Conservation (phyloP, 192 early-diverging fungal genomes). For the Coemansia sp. region DNA sequence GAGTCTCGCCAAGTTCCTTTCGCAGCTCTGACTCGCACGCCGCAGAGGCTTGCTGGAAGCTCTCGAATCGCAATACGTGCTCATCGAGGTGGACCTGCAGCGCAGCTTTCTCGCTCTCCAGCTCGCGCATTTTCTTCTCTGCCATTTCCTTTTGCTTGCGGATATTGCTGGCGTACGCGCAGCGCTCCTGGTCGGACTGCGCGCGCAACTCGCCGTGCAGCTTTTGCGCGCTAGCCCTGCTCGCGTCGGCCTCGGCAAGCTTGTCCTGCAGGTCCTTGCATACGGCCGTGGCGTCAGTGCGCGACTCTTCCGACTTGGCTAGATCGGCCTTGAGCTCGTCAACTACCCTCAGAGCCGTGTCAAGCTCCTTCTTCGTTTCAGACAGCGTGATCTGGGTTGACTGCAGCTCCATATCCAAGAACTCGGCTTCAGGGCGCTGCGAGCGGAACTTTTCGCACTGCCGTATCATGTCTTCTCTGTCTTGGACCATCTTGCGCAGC, state of each 20-base stretch:
- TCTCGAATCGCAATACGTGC: not conserved
- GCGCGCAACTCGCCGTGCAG: not conserved
- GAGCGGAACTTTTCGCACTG: conserved; percentile 48
- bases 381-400: conserved; percentile 38
- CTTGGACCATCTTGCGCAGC: conserved; percentile 48
- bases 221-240: not conserved
- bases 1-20: too few relatives aligned
- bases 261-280: conserved; percentile 10
- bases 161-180: not conserved
- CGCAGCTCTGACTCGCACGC: too few relatives aligned
- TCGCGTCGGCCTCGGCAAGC: not conserved
- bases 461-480: conserved; percentile 34
- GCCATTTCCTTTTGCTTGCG: conserved; percentile 2
- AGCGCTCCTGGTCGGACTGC: conserved; percentile 15
- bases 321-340: conserved; percentile 21
- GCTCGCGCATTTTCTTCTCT: not conserved
- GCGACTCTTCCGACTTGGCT: conserved; percentile 8
- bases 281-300: not conserved
- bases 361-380: conserved; percentile 45
- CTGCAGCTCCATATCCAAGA: conserved; percentile 54
- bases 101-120: not conserved
- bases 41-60: not conserved
- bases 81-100: conserved; percentile 2
- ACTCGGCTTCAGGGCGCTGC: conserved; percentile 53
- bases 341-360: conserved; percentile 26